Evolutionary conservation across 495 filamentous ascomycete species (phyloP).

Genomic region (Penicillium parvum): DNA sequence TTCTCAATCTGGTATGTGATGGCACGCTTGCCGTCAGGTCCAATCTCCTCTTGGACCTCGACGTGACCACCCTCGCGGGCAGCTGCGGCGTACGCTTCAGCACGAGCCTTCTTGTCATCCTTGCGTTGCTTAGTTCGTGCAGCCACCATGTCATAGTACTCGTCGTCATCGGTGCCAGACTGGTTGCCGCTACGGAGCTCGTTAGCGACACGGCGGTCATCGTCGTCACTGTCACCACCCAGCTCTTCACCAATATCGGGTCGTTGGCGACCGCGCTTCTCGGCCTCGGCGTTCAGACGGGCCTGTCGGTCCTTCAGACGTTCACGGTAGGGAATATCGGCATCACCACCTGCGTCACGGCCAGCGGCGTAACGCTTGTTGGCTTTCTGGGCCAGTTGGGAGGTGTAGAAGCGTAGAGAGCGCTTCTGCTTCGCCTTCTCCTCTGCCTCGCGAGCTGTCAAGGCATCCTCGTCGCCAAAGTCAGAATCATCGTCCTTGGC

Average conservation of each 20-base stretch:
- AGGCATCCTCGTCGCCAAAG: slow-evolving; percentile 60
- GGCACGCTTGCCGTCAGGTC: slow-evolving; percentile 76
- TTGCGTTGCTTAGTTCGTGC: slow-evolving; percentile 65
- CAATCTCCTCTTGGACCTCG: slow-evolving; percentile 51
- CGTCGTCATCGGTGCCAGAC: slow-evolving; percentile 51
- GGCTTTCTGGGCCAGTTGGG: slow-evolving; percentile 87
- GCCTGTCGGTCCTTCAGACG: slow-evolving; percentile 78
- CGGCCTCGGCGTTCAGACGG: slow-evolving; percentile 80
- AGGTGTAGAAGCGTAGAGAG: slow-evolving; percentile 91
- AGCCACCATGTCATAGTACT: slow-evolving; percentile 88
- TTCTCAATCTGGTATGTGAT: slow-evolving; percentile 91
- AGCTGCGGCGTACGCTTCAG: slow-evolving; percentile 49
- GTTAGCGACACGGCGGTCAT: slow-evolving; percentile 38
- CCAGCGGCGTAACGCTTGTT: slow-evolving; percentile 80
- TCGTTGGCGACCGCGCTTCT: slow-evolving; percentile 68
- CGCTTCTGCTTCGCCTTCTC: slow-evolving; percentile 85
- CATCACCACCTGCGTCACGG: slow-evolving; percentile 82
- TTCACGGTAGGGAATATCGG: slow-evolving; percentile 86
- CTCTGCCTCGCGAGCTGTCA: slow-evolving; percentile 61
- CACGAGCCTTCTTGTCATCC: slow-evolving; percentile 62
- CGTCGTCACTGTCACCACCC: slow-evolving; percentile 62
- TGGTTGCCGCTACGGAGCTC: slow-evolving; percentile 38
- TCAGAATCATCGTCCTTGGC: slow-evolving; percentile 52
- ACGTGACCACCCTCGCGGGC: slow-evolving; percentile 56
- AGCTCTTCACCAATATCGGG: slow-evolving; percentile 56